These are phyloP conservation scores for Rhypophila decipiens DNA, from an alignment of 495 filamentous ascomycete genomes.

Conservation along the genomic window DNA sequence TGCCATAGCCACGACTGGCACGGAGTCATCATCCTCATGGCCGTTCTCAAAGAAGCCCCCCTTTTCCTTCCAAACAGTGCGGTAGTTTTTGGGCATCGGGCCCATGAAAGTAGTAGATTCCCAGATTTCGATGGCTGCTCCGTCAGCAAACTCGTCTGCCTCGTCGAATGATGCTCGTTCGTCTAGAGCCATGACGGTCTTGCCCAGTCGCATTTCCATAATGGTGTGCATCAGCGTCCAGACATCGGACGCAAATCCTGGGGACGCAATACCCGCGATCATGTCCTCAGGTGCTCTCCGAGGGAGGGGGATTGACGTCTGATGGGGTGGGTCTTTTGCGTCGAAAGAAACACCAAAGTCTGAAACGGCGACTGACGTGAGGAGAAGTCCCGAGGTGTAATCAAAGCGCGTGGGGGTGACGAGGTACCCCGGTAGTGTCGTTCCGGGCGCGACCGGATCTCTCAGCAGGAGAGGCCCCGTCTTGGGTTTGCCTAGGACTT, in stretches of 20 bases:
- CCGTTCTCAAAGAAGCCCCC: background rate
- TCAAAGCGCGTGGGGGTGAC: background rate
- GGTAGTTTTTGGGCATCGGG: conserved; percentile 9
- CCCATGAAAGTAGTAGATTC: conserved; percentile 13
- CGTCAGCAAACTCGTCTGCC: too few relatives aligned
- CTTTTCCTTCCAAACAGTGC: background rate
- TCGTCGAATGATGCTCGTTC: too few relatives aligned
- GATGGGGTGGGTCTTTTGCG: background rate
- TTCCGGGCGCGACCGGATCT: background rate
- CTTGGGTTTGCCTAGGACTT: background rate
- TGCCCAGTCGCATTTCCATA: conserved; percentile 3
- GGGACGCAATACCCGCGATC: background rate
- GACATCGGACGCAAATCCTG: conserved; percentile 15
- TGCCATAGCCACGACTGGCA: background rate
- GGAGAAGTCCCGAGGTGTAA: conserved; percentile 2
- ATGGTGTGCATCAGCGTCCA: conserved; percentile 23
- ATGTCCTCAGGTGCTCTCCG: conserved; percentile 10
- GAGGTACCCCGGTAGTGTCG: conserved; percentile 15
- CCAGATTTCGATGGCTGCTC: background rate
- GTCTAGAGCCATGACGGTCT: background rate
- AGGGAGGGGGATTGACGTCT: conserved; percentile 16
- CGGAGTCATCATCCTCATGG: background rate
- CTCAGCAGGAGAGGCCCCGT: background rate
- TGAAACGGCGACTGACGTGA: conserved; percentile 12
- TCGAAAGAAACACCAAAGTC: conserved; percentile 22